Evolutionary conservation across 2,329 filamentous ascomycete species (phyloP).

Genomic region (Nigrospora sphaerica): DNA sequence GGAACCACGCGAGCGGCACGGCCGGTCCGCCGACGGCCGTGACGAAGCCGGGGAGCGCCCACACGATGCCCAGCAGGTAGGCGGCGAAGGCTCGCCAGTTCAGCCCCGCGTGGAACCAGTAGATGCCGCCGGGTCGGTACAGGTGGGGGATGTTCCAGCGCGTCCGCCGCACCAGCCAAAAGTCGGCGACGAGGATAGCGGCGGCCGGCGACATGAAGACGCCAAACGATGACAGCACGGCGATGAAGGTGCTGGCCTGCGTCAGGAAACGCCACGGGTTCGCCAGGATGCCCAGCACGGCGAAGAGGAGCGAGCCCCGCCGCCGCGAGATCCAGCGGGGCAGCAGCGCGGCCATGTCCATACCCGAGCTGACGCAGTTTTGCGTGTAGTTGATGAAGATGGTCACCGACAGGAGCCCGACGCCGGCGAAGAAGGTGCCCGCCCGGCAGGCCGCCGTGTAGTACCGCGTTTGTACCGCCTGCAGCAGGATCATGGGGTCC

Average conservation of each 20-base stretch:
- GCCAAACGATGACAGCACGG: conserved; percentile 12
- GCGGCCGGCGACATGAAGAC: conserved; percentile 12
- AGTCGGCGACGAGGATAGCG: conserved; percentile 11
- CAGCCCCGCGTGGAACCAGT: conserved; percentile 4
- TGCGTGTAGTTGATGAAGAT: conserved; percentile 9
- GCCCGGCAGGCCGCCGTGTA: conserved; percentile 6
- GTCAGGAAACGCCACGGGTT: conserved; percentile 11
- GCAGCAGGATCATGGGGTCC: conserved; percentile 9
- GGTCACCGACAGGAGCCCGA: conserved; percentile 6
- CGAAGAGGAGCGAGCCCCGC: conserved; percentile 8
- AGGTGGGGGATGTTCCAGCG: conserved; percentile 12
- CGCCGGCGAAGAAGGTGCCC: conserved; percentile 8
- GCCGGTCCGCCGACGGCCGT: conserved; percentile 6
- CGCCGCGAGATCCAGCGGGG: conserved; percentile 7
- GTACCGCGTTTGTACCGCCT: conserved; percentile 2
- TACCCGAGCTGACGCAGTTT: conserved; percentile 11
- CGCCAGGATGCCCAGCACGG: conserved; percentile 7
- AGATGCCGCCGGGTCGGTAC: conserved; percentile 12
- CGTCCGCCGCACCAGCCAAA: conserved; percentile 9
- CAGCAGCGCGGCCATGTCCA: conserved; percentile 10
- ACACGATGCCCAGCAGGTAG: conserved; percentile 7
- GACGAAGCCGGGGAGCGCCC: conserved; percentile 7
- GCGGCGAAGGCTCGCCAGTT: conserved; percentile 9
- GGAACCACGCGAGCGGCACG: conserved; percentile 5
- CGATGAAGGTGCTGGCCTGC: conserved; percentile 9